A percentile compares a stretch with the other conserved stretches of the same genome.
Evolutionary conservation across 1,284 basidiomycete genomes (phyloP).

Genomic region (Takashimella tepidaria): DNA sequence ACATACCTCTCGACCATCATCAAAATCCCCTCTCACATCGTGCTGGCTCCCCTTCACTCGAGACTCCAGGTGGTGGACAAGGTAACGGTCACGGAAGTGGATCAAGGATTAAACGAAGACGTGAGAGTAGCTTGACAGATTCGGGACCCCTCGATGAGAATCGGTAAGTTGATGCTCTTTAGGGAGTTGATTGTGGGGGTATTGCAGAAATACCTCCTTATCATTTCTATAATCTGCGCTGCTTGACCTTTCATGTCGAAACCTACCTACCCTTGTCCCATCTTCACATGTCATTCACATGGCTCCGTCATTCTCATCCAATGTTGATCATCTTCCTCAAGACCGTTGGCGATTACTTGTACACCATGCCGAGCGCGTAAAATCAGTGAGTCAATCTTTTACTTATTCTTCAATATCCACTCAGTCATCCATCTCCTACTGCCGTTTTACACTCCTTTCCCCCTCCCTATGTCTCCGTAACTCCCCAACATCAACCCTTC

Average conservation of each 20-base stretch:
- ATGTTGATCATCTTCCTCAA: background rate
- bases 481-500: too few species aligned
- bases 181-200: too few species aligned
- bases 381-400: conserved; percentile 12
- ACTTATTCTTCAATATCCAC: too few species aligned
- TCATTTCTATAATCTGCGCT: too few species aligned
- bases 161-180: background rate
- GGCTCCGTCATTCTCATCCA: too few species aligned
- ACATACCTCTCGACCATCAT: background rate
- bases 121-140: background rate
- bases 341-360: conserved; percentile 18
- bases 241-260: too few species aligned
- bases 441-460: too few species aligned
- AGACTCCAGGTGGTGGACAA: background rate
- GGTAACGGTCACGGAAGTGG: too few species aligned
- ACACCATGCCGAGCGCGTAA: conserved; percentile 17
- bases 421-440: too few species aligned
- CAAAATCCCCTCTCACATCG: background rate
- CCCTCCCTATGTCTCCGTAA: too few species aligned
- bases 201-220: too few species aligned
- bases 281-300: background rate
- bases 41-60: background rate
- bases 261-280: background rate
- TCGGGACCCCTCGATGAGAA: background rate
- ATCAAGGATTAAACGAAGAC: background rate